A percentile compares a stretch with the other conserved stretches of the same genome.
These are phyloP conservation scores for Globisporangium solare DNA, from an alignment of 352 stramenopile genomes.

Conservation along the genomic window DNA sequence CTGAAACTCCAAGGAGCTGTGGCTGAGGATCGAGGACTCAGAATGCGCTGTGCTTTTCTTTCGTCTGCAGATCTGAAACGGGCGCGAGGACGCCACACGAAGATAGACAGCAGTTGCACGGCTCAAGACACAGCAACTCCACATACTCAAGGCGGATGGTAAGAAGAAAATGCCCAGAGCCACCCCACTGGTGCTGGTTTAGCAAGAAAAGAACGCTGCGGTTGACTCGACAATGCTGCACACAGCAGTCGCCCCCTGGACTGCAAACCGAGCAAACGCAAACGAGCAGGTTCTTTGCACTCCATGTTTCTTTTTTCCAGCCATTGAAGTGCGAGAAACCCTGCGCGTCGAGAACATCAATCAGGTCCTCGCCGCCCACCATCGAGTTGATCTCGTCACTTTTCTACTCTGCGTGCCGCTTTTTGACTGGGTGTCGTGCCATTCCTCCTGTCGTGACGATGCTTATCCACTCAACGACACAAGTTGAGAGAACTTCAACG, in stretches of 20 bases:
- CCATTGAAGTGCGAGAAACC: neutral
- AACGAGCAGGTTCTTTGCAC: no score
- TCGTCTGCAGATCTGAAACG: neutral
- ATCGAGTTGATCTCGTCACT: no score
- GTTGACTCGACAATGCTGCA: neutral
- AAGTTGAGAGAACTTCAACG: neutral
- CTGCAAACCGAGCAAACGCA: no score
- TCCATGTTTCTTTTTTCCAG: constrained; percentile 2
- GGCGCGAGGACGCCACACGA: no score
- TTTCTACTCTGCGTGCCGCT: no score
- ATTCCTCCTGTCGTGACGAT: no score
- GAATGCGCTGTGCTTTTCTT: neutral
- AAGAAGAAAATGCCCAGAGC: neutral
- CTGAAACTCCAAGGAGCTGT: neutral
- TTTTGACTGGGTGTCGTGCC: no score
- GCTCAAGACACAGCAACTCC: neutral
- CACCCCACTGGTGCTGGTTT: no score
- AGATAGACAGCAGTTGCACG: no score
- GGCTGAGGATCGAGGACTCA: neutral
- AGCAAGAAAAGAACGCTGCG: neutral
- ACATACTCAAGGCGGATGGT: neutral
- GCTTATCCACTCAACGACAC: neutral
- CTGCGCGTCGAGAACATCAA: no score
- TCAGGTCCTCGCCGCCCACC: no score
- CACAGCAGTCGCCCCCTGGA: neutral